Conservation (phyloP, 495 filamentous ascomycete genomes). For the Parachaetomium inaequale region DNA sequence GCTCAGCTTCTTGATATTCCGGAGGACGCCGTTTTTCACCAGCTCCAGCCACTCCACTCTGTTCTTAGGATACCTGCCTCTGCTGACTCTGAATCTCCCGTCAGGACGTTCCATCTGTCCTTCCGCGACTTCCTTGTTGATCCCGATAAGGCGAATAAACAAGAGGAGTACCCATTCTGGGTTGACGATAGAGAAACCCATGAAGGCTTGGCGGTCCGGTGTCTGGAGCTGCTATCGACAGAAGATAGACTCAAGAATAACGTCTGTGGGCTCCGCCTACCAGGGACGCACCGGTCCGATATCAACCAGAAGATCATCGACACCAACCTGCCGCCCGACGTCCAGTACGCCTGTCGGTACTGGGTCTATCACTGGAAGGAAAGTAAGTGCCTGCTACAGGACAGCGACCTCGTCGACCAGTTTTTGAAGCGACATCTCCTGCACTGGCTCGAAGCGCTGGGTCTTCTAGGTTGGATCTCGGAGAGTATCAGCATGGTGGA, state of each 20-base stretch:
- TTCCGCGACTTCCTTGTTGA: conserved; percentile 3
- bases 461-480: conserved; percentile 33
- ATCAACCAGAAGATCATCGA: neutral
- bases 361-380: conserved; percentile 47
- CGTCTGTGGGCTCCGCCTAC: neutral
- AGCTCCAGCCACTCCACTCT: neutral
- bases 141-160: neutral
- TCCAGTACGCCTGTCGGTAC: conserved; percentile 39
- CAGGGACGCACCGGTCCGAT: neutral
- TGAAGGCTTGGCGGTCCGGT: conserved; percentile 28
- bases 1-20: conserved; percentile 16
- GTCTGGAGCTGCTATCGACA: conserved; percentile 12
- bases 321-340: neutral
- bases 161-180: neutral
- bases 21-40: neutral
- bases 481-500: conserved; percentile 26
- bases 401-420: conserved; percentile 26
- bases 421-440: conserved; percentile 47
- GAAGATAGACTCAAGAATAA: neutral
- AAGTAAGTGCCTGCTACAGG: conserved; percentile 23
- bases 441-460: conserved; percentile 31
- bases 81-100: neutral
- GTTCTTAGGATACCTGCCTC: neutral
- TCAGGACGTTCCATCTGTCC: neutral
- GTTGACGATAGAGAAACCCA: conserved; percentile 10